Evolutionary conservation across 1,284 basidiomycete species (phyloP).

Genomic region (Tilletia indica): DNA sequence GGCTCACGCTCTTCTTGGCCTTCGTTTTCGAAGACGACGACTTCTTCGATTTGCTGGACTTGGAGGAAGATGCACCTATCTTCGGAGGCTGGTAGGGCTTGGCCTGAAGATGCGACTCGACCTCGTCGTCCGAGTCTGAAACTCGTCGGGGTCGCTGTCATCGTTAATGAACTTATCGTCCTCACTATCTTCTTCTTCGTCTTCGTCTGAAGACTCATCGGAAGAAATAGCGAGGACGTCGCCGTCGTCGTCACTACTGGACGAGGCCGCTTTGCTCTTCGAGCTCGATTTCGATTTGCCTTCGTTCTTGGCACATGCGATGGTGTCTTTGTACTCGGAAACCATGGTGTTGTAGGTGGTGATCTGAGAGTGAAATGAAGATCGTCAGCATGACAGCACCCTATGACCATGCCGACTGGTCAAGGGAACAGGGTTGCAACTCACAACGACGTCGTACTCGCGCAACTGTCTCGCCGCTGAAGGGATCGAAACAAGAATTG

Average conservation of each 20-base stretch:
- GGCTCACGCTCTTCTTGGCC: not conserved
- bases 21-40: not conserved
- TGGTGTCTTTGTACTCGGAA: conserved; percentile 36
- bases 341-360: conserved; percentile 50
- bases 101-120: not conserved
- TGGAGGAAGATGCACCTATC: not conserved
- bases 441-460: conserved; percentile 44
- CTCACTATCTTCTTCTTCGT: conserved; percentile 6
- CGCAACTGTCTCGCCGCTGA: conserved; percentile 24
- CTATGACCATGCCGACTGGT: not conserved
- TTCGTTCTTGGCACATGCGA: conserved; percentile 40
- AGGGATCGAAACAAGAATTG: not conserved
- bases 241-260: not conserved
- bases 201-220: not conserved
- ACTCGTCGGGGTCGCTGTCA: not conserved
- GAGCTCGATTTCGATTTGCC: conserved; percentile 58
- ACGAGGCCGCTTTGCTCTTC: not conserved
- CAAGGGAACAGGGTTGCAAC: not conserved
- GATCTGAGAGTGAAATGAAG: conserved; percentile 21
- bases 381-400: not conserved
- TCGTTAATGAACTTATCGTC: conserved; percentile 7
- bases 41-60: not conserved
- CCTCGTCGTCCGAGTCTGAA: conserved; percentile 8
- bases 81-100: not conserved
- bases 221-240: not conserved